Evolutionary conservation across 1,139 yeast species (phyloP).

Genomic region (Starmera stellimalicola): DNA sequence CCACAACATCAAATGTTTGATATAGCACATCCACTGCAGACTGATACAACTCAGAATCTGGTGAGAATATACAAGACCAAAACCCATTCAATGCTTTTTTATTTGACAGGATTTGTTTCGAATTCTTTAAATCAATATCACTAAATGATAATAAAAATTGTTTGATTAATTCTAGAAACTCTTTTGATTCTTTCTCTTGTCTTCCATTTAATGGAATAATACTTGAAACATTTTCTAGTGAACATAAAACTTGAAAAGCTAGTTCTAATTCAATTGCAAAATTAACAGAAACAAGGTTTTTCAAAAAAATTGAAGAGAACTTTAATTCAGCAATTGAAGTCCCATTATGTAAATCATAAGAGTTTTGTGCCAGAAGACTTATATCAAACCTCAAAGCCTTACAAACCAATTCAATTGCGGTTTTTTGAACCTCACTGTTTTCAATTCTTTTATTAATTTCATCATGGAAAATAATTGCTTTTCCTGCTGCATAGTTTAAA

Average conservation of each 20-base stretch:
- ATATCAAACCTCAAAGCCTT: slow-evolving; percentile 48
- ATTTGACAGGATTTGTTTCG: slow-evolving; percentile 32
- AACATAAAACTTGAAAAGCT: slow-evolving; percentile 30
- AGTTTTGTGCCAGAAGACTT: slow-evolving; percentile 43
- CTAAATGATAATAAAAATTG: slow-evolving; percentile 26
- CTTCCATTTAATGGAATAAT: slow-evolving; percentile 24
- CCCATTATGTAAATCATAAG: slow-evolving; percentile 31
- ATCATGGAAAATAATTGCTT: slow-evolving; percentile 22
- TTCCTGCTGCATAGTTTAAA: slow-evolving; percentile 28
- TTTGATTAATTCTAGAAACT: slow-evolving; percentile 19
- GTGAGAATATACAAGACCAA: slow-evolving; percentile 64
- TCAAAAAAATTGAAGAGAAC: slow-evolving; percentile 34
- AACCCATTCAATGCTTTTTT: slow-evolving; percentile 38
- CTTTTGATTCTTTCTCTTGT: slow-evolving; percentile 20
- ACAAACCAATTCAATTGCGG: slow-evolving; percentile 35
- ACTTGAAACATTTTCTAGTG: slow-evolving; percentile 35
- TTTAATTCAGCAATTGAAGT: slow-evolving; percentile 26
- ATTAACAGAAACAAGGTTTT: slow-evolving; percentile 29
- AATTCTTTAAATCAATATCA: slow-evolving; percentile 35
- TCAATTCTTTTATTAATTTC: slow-evolving; percentile 15
- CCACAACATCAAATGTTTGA: slow-evolving; percentile 72
- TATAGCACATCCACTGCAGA: slow-evolving; percentile 64
- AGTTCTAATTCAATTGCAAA: slow-evolving; percentile 30
- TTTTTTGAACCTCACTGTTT: slow-evolving; percentile 21
- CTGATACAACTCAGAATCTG: slow-evolving; percentile 43